Evolutionary conservation across 164 flowering plant genomes (phyloP).

Genomic region (Paratinospora sagittata): DNA sequence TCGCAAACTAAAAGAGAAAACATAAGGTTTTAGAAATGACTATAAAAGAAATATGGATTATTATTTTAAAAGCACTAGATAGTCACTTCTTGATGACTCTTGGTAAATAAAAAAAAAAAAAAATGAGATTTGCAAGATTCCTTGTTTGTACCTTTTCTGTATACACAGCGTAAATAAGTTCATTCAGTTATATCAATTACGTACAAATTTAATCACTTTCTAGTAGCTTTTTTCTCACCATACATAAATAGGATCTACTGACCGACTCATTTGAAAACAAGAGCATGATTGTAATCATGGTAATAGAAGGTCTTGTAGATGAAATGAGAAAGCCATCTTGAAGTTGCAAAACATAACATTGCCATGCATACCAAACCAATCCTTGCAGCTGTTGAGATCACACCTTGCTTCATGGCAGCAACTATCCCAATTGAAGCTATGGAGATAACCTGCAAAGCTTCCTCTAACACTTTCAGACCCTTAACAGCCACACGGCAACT

Average conservation of each 20-base stretch:
- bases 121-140: too few species aligned
- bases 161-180: neutral
- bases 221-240: too few species aligned
- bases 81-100: too few species aligned
- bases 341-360: conserved; percentile 40
- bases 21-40: too few species aligned
- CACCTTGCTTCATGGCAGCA: conserved; percentile 45
- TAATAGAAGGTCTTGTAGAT: conserved; percentile 56
- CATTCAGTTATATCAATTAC: too few species aligned
- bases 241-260: neutral
- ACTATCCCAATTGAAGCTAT: conserved; percentile 49
- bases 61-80: too few species aligned
- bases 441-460: conserved; percentile 50
- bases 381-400: conserved; percentile 36
- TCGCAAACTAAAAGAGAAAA: too few species aligned
- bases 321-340: conserved; percentile 72
- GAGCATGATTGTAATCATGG: conserved; percentile 73
- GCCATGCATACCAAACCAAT: conserved; percentile 36
- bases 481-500: conserved; percentile 67
- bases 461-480: conserved; percentile 49
- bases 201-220: too few species aligned
- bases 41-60: too few species aligned
- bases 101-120: too few species aligned
- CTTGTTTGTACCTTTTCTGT: neutral
- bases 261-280: conserved; percentile 13